Base-by-base conservation (phyloP, 441 rosid genomes). In the Capsella rubella region DNA sequence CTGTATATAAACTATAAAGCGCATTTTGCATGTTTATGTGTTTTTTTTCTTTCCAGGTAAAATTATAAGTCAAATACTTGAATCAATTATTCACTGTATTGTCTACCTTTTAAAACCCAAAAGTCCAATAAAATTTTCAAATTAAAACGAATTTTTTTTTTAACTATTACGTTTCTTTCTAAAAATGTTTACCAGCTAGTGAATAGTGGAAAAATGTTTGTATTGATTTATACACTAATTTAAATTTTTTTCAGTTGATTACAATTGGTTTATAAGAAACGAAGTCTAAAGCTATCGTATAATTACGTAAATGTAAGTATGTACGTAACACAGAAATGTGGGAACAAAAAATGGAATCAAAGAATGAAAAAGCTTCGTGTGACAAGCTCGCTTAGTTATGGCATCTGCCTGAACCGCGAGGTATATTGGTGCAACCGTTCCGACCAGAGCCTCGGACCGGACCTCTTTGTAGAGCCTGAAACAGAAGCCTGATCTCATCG, bases 371-470 rank as follows among this genome's bases (percentile, higher is more conserved):
- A 60, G 47, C 31, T 14, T 70, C 15, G 60, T 57, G 16, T 54
- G 66, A 31, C 27, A 69, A 69, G 58, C 71, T 63, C 25, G 25
- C 13, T 34, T 2, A 71, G 67, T 71, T 71, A 47, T 43, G 25
- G 67, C 80, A 76, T 31, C 49, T 58, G 37, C 80, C 76, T 71
- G 42, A 8, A 64, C 80, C 55, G 16, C 67, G 43, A 47, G 72
- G 80, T 40, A 76, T 43, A 64, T 76, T 40, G 42, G 80, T 76
- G 72, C 80, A 76, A 57, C 80, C 80, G 51, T 76, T 76, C 27
- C 43, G 70, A 50, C 80, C 57, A 31, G 80, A 76, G 27, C 56
- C 67, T n/a, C 14, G 4, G 31, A 50, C 76, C 13, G 67, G 72
- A 64, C 80, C 80, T 76, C 68, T 64, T 64, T 71, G 76, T 7